Base-by-base conservation (phyloP, 2,329 filamentous ascomycete genomes). In the Colletotrichum destructivum region DNA sequence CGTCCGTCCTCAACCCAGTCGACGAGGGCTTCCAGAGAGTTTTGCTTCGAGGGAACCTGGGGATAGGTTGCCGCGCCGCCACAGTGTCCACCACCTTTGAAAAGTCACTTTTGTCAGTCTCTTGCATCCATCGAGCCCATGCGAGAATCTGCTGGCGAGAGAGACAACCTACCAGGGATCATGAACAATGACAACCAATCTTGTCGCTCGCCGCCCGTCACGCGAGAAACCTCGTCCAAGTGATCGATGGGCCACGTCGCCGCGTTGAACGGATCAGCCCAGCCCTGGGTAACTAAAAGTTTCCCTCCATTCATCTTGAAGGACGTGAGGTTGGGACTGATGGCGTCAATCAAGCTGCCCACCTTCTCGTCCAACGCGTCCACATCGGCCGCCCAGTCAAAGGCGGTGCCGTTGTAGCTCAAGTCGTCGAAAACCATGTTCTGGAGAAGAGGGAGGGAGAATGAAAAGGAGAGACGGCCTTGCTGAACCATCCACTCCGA, bases 201-300 rank as follows among this genome's bases (percentile, higher is more conserved):
- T 0, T 54, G 21, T 12, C 59, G 6, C 2, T 38, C 47, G 49
- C 44, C 65, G 12, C 64, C 75, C 5, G 74, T 78, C 6, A 78
- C 74, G 54, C 77, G 78, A n/a, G 77, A 75, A 8, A 82, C 75
- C 66, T 82, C 79, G 7, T 76, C 71, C 6, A 63, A n/a, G 12
- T 71, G 69, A 21, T 63, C n/a, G 3, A 63, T 63, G 4, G 59
- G 69, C 59, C 69, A 69, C 7, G 68, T 68, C 9, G 64, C 64
- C 3, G 68, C 68, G 26, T 62, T 71, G 3, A 44, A 62, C 7
- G 68, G 68, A 16, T 71, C 68, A 7, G 64, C 44, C 56, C 57
- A 71, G 0, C 68, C 56, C 21, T 71, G 68, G 1, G 63, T 71
- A 1, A 71, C 54, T 0, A 68, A 23, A 21, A 62, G 31, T 6